Base-by-base conservation (phyloP, 495 filamentous ascomycete species). In the Hyphodiscus hymeniophilus region DNA sequence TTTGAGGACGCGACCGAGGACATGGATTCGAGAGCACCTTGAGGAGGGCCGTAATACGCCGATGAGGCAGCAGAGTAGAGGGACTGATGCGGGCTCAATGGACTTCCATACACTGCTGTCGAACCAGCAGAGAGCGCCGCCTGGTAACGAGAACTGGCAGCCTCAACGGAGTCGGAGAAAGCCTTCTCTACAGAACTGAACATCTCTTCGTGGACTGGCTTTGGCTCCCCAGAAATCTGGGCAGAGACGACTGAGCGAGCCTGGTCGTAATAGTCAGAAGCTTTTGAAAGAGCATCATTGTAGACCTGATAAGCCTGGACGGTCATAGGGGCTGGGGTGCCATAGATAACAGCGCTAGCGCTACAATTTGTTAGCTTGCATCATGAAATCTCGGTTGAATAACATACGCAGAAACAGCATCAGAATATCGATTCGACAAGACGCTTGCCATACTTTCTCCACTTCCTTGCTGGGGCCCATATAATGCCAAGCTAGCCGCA, bases 131-230 rank as follows among this genome's bases (percentile, higher is more conserved):
- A 63, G 33, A 76, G 42, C 4, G 75, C 73, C 1, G 66, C 63
- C 24, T 80, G 66, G 7, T 82, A 61, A 34, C 73, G 70, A 2
- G 74, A 68, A 54, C 73, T 82, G 7, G 82, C 84, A 12, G 77
- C 74, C 1, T 70, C 71, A 43, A 84, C 57, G 3, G 83, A 77
- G 20, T 73, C 75, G 23, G 81, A 83, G 60, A 87, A 89, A 7
- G 76, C 84, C 8, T 68, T 71, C 20, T 85, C 81, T 30, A 85
- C 73, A 0, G 82, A 84, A 17, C 79, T 71, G 2, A 86, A 65
- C 65, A 87, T 71, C 45, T 81, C 63, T 47, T 73, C 43, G 48
- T 87, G 79, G 12, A 69, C 65, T 11, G 79, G 75, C 32, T 81
- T 79, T 42, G 73, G 63, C 16, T 77, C 76, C 22, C 83, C 82